phyloP scores from a whole-genome alignment of 1,139 yeast genomes.

The Komagataea norvegica region DNA sequence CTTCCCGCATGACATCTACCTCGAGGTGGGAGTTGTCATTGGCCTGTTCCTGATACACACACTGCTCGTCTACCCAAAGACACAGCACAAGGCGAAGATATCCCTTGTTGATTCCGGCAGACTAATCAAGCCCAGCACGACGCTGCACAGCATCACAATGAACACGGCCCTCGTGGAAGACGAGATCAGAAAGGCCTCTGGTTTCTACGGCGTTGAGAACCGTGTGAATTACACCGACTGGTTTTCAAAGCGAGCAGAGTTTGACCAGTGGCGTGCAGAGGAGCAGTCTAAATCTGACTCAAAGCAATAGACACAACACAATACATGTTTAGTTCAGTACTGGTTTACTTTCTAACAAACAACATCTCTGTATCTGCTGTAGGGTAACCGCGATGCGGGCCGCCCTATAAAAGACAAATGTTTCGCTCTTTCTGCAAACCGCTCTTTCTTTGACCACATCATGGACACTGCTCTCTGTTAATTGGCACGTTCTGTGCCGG shows the following conservation, averaged over 20 bases:
- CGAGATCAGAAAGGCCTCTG: slow-evolving; percentile 41
- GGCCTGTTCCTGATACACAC: slow-evolving; percentile 6
- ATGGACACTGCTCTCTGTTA: slow-evolving; percentile 8
- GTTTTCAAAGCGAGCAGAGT: slow-evolving; percentile 37
- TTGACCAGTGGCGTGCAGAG: slow-evolving; percentile 33
- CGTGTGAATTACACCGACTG: slow-evolving; percentile 44
- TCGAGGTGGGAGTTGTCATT: slow-evolving; percentile 8
- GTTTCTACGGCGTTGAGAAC: slow-evolving; percentile 39
- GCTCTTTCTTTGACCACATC: too few species aligned
- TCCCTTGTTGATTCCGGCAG: slow-evolving; percentile 10
- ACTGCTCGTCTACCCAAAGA: slow-evolving; percentile 5
- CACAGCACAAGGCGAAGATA: slow-evolving; percentile 2
- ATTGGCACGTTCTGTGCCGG: slow-evolving; percentile 7
- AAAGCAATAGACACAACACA: too few species aligned
- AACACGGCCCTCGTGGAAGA: slow-evolving; percentile 39
- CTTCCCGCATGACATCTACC: slow-evolving; percentile 10
- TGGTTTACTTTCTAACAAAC: too few species aligned
- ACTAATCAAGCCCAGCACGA: slow-evolving; percentile 2
- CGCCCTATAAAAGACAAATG: neutral
- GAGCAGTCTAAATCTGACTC: too few species aligned
- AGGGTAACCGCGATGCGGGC: too few species aligned
- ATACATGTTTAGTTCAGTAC: too few species aligned
- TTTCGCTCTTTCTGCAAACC: neutral
- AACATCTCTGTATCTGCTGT: too few species aligned
- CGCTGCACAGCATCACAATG: slow-evolving; percentile 43